phyloP scores from a whole-genome alignment of 805 yeast species.

The Barnettozyma salicaria region DNA sequence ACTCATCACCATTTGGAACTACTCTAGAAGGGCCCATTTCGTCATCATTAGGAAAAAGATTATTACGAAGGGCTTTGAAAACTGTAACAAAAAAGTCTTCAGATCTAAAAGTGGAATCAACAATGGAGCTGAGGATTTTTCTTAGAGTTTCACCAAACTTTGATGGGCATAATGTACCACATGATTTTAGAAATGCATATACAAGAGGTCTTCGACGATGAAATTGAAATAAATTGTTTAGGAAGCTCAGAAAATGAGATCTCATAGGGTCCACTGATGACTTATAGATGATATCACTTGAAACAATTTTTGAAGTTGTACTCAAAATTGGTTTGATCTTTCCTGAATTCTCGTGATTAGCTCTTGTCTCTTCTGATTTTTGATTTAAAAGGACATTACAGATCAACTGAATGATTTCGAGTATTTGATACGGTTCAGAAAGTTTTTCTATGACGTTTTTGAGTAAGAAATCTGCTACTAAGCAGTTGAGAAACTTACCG shows the following conservation, averaged over 20 bases:
- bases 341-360: neutral
- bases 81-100: constrained; percentile 18
- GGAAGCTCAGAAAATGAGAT: constrained; percentile 21
- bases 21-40: constrained; percentile 43
- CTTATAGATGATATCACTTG: neutral
- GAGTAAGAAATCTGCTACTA: constrained; percentile 39
- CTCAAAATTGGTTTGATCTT: too few species aligned
- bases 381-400: constrained; percentile 13
- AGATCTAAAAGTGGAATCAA: constrained; percentile 14
- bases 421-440: constrained; percentile 46
- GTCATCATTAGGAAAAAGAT: constrained; percentile 44
- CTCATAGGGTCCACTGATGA: neutral
- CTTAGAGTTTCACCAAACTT: constrained; percentile 17
- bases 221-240: constrained; percentile 20
- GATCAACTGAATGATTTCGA: constrained; percentile 32
- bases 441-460: constrained; percentile 38
- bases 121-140: constrained; percentile 19
- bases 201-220: constrained; percentile 27
- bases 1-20: constrained; percentile 37
- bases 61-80: constrained; percentile 29
- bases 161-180: constrained; percentile 11
- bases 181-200: constrained; percentile 24
- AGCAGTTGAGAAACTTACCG: constrained; percentile 32
- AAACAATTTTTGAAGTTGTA: neutral
- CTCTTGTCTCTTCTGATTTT: neutral